These are phyloP conservation scores for Prunus persica DNA, from an alignment of 306 rosid genomes.

Conservation along the genomic window Prunus_persica_NCBIv2 NC_034014.1:23606001-23606500, in stretches of 20 bases:
- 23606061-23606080: constrained; percentile 84
- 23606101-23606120: constrained; percentile 61
- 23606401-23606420: not conserved
- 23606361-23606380: not conserved
- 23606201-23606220: constrained; percentile 24
- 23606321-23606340: constrained; percentile 23
- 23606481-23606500: not conserved
- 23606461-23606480: not conserved
- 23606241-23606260: not conserved
- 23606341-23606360: constrained; percentile 13
- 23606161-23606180: constrained; percentile 49
- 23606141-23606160: constrained; percentile 41
- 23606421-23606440: not conserved
- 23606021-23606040: not conserved
- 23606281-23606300: constrained; percentile 5
- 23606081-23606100: constrained; percentile 44
- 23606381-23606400: not conserved
- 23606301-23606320: not conserved
- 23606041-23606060: constrained; percentile 72
- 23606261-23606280: not conserved
- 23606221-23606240: not conserved
- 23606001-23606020: not conserved
- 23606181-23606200: constrained; percentile 38
- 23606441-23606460: not conserved
- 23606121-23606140: constrained; percentile 45